Evolutionary conservation across 2,329 filamentous ascomycete genomes (phyloP), one percentile per base, ranked within the genome.

Genomic region (Huntiella abstrusa): DNA sequence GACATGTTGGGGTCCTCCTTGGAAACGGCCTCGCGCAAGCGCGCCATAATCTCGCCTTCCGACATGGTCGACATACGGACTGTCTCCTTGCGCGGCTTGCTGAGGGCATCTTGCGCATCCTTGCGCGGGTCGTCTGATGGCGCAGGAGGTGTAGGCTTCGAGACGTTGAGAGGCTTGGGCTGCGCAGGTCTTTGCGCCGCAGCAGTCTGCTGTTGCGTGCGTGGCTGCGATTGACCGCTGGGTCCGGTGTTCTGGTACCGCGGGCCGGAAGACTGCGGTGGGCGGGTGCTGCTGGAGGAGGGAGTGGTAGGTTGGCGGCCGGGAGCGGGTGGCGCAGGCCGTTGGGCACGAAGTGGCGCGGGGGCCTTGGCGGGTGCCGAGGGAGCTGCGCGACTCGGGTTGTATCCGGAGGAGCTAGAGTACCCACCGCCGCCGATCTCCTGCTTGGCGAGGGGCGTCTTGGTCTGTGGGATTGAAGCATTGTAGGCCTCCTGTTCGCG

Each of bases 41-140:
- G 91, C 53, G 84, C 80, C 91, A 98, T 98, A 48, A 98, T 91
- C 61, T 98, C 88, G 53, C 73, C 81, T 64, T 98, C 91, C 7
- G 84, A 83, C 91, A 98, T 96, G 55, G 83, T 92, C 34, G 88
- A 96, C 86, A 98, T 95, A 58, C 91, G 85, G 42, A 91, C 85
- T 63, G 95, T 91, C 64, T 94, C 87, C 62, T 83, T 78, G 51
- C 83, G 78, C 39, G 83, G 80, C 64, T 93, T 91, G 56, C 88
- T 80, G 47, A 96, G 71, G 7, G 86, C 86, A 45, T 81, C 80
- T 61, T 96, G 87, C 3, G 88, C 87, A 55, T 87, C 83, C 65
- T 91, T 92, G 38, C 48, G 46, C 54, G 93, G 76, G 28, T 80
- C 71, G 57, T 91, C 83, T 49, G 53, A 65, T 54, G 65, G 71